These are phyloP conservation scores for Seiridium cupressi DNA, from an alignment of 2,329 filamentous ascomycete species.

Conservation along the genomic window DNA sequence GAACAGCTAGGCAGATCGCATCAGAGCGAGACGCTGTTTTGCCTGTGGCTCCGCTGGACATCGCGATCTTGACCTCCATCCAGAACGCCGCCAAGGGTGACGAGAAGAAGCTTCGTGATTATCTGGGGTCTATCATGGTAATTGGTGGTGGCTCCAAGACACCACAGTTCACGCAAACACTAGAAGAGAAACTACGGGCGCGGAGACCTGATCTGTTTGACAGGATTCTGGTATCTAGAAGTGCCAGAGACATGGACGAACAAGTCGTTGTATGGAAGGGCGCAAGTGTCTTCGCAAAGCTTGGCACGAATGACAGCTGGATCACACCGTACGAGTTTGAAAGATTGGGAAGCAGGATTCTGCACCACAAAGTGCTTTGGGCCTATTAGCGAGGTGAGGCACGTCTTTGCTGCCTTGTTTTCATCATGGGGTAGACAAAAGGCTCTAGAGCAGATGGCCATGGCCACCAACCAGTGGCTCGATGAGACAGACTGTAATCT, in stretches of 20 bases:
- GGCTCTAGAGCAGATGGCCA: too few relatives aligned
- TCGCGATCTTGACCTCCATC: conserved; percentile 87
- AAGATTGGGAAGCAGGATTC: conserved; percentile 72
- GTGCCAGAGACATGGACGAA: conserved; percentile 89
- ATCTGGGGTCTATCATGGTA: conserved; percentile 87
- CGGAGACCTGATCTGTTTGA: conserved; percentile 61
- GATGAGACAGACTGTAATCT: too few relatives aligned
- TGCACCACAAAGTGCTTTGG: conserved; percentile 79
- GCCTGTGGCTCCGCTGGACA: conserved; percentile 79
- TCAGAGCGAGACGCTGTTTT: conserved; percentile 76
- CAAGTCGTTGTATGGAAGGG: conserved; percentile 99
- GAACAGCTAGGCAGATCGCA: conserved; percentile 54
- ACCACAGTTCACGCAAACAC: conserved; percentile 73
- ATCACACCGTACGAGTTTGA: conserved; percentile 87
- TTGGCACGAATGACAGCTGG: conserved; percentile 94
- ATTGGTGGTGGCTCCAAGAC: conserved; percentile 83
- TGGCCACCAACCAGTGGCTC: too few relatives aligned
- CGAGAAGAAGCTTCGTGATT: conserved; percentile 89
- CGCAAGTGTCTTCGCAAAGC: conserved; percentile 90
- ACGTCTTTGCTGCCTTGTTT: too few relatives aligned
- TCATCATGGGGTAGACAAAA: too few relatives aligned
- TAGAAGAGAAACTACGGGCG: conserved; percentile 78
- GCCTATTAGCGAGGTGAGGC: conserved; percentile 42
- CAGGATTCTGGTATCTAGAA: conserved; percentile 62
- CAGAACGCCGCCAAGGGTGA: conserved; percentile 83